Percentiles rank a stretch among this genome's conserved stretches.
Evolutionary conservation across 2,329 filamentous ascomycete species (phyloP).

Genomic region (Penicillium decumbens): DNA sequence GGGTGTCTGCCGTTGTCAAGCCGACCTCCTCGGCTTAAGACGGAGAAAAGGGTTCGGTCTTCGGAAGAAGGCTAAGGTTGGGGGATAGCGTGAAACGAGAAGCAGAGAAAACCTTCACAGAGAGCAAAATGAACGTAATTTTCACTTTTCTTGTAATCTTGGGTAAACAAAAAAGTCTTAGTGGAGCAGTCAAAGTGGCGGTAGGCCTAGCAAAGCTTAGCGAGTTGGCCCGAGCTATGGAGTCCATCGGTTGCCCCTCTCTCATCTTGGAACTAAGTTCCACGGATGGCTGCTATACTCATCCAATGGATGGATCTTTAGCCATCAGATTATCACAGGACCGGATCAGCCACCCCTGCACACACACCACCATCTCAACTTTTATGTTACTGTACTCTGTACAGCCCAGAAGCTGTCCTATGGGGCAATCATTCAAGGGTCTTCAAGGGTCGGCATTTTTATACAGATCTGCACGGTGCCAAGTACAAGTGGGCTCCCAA

Average conservation of each 20-base stretch:
- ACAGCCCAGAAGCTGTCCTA: background rate
- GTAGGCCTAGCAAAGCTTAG: constrained; percentile 14
- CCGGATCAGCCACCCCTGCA: background rate
- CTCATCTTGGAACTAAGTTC: background rate
- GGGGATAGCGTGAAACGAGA: background rate
- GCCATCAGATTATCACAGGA: constrained; percentile 8
- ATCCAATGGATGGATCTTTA: constrained; percentile 1
- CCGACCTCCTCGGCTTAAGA: constrained; percentile 2
- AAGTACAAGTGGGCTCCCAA: background rate
- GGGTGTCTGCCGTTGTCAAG: constrained; percentile 5
- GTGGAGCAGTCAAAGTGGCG: background rate
- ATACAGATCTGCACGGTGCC: background rate
- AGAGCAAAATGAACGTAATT: background rate
- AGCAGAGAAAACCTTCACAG: background rate
- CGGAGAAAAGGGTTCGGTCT: background rate
- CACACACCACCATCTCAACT: constrained; percentile 2
- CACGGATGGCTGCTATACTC: background rate
- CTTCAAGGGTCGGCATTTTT: background rate
- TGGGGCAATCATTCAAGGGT: background rate
- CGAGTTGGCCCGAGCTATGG: background rate
- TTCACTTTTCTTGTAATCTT: background rate
- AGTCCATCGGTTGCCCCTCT: background rate
- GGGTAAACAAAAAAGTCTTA: background rate
- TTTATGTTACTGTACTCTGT: no score
- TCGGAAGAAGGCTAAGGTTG: constrained; percentile 6